A percentile compares a stretch with the other conserved stretches of the same genome.
Evolutionary conservation across 345 rosid species (phyloP).

Genomic region (Syzygium jambos): DNA sequence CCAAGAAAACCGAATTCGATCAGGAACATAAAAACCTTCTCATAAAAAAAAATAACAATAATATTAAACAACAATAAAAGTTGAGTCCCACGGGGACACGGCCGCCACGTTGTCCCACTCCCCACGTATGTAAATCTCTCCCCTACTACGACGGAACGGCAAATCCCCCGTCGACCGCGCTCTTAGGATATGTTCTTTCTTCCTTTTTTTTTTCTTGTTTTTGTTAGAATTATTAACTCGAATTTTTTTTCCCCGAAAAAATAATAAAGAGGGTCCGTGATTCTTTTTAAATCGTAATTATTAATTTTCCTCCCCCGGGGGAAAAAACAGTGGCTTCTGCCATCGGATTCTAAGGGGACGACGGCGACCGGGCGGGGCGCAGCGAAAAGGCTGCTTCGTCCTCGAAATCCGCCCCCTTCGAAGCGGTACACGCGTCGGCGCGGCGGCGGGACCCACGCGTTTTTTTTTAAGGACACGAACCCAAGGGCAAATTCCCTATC

Average conservation of each 20-base stretch:
- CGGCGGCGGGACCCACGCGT: not conserved
- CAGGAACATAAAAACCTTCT: not conserved
- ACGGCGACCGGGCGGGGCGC: not conserved
- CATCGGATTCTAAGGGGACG: not conserved
- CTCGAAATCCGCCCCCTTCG: not conserved
- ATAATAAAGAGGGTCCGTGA: too few species aligned
- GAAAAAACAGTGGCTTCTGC: not conserved
- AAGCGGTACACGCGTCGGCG: not conserved
- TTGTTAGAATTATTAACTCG: not conserved
- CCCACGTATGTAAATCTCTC: too few species aligned
- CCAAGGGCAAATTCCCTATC: not conserved
- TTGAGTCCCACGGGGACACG: too few species aligned
- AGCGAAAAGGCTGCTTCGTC: not conserved
- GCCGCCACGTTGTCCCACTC: too few species aligned
- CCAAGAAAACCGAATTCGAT: too few species aligned
- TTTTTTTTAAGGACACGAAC: not conserved
- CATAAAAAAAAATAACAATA: not conserved
- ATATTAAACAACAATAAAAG: too few species aligned
- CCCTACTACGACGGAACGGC: too few species aligned
- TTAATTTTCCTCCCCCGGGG: not conserved
- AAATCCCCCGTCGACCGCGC: accelerated
- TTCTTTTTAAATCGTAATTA: not conserved
- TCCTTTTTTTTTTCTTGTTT: too few species aligned
- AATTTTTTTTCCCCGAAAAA: too few species aligned
- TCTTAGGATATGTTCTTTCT: not conserved